These are phyloP conservation scores for Phialophora tarda DNA, from an alignment of 2,329 filamentous ascomycete species.

Conservation along the genomic window DNA sequence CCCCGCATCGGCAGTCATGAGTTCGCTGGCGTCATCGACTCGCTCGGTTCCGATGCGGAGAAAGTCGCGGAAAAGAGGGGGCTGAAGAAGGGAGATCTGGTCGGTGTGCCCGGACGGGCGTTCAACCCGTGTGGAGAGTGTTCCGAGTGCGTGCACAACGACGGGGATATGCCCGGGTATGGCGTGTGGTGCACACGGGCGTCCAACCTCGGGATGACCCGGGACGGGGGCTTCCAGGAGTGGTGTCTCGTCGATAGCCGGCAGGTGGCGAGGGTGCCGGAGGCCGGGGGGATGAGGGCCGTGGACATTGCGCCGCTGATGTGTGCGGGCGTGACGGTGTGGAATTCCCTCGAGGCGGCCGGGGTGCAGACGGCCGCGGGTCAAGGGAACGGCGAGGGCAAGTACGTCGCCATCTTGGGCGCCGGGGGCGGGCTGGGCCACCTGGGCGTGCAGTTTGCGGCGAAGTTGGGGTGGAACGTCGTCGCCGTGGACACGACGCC, in stretches of 20 bases:
- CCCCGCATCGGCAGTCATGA: conserved; percentile 55
- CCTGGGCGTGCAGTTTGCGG: conserved; percentile 44
- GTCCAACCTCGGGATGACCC: conserved; percentile 29
- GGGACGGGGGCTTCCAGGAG: conserved; percentile 40
- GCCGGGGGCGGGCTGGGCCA: conserved; percentile 45
- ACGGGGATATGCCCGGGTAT: conserved; percentile 33
- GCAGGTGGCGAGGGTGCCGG: conserved; percentile 41
- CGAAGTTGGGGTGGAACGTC: conserved; percentile 46
- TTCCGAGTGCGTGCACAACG: conserved; percentile 31
- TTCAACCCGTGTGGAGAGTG: conserved; percentile 31
- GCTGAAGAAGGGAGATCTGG: conserved; percentile 22
- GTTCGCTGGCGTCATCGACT: conserved; percentile 53
- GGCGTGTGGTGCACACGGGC: conserved; percentile 34
- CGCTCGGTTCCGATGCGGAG: conserved; percentile 31
- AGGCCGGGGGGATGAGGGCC: conserved; percentile 41
- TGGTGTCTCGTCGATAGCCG: conserved; percentile 40
- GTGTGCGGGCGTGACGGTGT: conserved; percentile 53
- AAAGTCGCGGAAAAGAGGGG: conserved; percentile 22
- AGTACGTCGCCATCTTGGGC: conserved; percentile 48
- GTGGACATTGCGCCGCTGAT: conserved; percentile 51
- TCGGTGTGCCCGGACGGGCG: conserved; percentile 33
- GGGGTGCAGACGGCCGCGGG: conserved; percentile 21
- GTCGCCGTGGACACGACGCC: conserved; percentile 46
- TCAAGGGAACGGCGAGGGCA: conserved; percentile 41
- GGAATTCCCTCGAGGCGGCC: conserved; percentile 48